phyloP scores from a whole-genome alignment of 108 stramenopile species.

The Nannochloropsis salina region DNA sequence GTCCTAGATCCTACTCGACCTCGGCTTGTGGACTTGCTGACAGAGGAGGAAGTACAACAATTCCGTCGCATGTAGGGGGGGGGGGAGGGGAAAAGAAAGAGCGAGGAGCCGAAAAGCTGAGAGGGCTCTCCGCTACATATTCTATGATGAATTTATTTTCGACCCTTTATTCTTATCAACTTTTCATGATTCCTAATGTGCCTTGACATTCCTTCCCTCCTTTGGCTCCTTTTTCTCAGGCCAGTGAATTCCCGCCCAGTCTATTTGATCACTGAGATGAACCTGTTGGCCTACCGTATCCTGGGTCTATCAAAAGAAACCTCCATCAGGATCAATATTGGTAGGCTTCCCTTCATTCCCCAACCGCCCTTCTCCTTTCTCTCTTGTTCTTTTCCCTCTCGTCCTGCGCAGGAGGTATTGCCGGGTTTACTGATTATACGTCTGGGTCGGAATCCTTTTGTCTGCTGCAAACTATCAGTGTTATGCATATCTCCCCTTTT shows the following conservation, averaged over 20 bases:
- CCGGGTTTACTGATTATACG: no score
- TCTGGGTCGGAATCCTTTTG: no score
- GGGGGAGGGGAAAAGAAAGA: background rate
- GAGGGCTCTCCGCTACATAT: no score
- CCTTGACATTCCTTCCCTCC: background rate
- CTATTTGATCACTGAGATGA: background rate
- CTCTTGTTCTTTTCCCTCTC: background rate
- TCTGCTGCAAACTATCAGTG: no score
- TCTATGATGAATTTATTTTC: background rate
- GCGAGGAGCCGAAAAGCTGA: background rate
- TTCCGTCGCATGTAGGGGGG: background rate
- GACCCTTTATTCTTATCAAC: background rate
- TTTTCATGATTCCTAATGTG: no score
- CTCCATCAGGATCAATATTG: constrained; percentile 4
- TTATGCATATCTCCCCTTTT: background rate
- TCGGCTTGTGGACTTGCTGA: background rate
- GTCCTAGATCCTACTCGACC: background rate
- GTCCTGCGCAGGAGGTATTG: background rate
- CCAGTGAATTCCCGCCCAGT: background rate
- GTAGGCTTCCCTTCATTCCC: background rate
- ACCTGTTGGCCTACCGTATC: background rate
- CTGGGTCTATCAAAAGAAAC: background rate
- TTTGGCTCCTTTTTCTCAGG: background rate
- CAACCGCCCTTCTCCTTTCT: background rate
- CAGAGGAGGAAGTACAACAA: background rate